Conservation (phyloP, 306 rosid genomes). For the Trifolium dubium region DNA sequence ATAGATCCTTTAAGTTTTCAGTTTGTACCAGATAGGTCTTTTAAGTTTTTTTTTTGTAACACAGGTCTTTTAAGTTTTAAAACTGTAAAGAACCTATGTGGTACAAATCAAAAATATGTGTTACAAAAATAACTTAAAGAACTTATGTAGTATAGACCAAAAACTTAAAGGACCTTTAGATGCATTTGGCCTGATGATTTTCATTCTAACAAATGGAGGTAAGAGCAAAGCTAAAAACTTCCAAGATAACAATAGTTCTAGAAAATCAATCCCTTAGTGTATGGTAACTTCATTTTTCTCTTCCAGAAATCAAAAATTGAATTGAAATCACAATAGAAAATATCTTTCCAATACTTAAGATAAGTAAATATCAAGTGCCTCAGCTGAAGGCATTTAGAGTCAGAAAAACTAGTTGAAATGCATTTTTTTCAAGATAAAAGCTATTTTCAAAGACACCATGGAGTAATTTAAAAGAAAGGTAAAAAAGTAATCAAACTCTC, state of each 20-base stretch:
- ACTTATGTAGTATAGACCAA: no score
- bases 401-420: not conserved
- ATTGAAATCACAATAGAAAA: not conserved
- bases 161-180: no score
- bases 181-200: no score
- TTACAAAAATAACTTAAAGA: no score
- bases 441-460: not conserved
- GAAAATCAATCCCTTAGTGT: not conserved
- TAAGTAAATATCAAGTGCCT: not conserved
- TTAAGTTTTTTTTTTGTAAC: no score
- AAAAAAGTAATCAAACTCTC: not conserved
- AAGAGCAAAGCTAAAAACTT: conserved; percentile 5
- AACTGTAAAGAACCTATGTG: no score
- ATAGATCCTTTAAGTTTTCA: no score
- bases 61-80: no score
- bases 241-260: not conserved
- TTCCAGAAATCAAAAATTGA: not conserved
- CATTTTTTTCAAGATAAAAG: conserved; percentile 6
- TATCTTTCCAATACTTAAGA: not conserved
- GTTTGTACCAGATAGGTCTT: no score
- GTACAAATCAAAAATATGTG: no score
- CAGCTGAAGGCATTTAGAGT: not conserved
- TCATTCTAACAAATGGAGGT: not conserved
- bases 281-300: not conserved
- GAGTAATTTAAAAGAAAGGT: conserved; percentile 20